A percentile compares a stretch with the other conserved stretches of the same genome.
These are phyloP conservation scores for Alternaria gaisen DNA, from an alignment of 2,329 filamentous ascomycete genomes.

Conservation along the genomic window DNA sequence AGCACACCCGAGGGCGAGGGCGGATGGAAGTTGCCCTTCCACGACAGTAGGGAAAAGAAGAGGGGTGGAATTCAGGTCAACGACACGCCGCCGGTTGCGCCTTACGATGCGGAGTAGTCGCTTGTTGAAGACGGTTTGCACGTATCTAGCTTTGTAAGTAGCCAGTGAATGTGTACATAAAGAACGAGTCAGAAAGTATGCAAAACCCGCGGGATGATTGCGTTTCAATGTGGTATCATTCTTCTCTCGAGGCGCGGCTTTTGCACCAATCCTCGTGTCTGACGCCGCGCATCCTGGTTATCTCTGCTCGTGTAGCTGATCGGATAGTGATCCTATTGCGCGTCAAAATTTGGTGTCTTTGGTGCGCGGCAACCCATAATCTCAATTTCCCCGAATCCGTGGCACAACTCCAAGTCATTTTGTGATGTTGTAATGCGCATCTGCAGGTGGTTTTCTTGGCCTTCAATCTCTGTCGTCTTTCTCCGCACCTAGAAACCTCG, in stretches of 20 bases:
- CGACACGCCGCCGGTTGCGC: conserved; percentile 76
- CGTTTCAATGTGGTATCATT: conserved; percentile 37
- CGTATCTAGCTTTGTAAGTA: conserved; percentile 2
- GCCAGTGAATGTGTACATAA: background rate
- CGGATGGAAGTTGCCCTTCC: conserved; percentile 85
- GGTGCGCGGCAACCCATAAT: conserved; percentile 27
- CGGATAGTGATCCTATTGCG: conserved; percentile 26
- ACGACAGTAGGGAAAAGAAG: conserved; percentile 84
- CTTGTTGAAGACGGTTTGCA: background rate
- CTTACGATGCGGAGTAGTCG: conserved; percentile 76
- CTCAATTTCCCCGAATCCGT: conserved; percentile 15
- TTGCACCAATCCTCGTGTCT: conserved; percentile 26
- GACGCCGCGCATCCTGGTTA: conserved; percentile 32
- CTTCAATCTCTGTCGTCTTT: conserved; percentile 11
- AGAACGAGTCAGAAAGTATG: background rate
- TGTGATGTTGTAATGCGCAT: conserved; percentile 10
- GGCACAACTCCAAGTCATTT: conserved; percentile 6
- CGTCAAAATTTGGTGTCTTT: conserved; percentile 29
- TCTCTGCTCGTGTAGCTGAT: conserved; percentile 18
- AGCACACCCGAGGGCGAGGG: conserved; percentile 83
- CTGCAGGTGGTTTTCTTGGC: conserved; percentile 1
- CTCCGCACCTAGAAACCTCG: conserved; percentile 36
- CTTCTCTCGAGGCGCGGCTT: conserved; percentile 29
- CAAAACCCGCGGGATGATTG: background rate
- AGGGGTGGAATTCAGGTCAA: conserved; percentile 88